phyloP scores from a whole-genome alignment of 148 eudicot genomes.

The Cornus florida region DNA sequence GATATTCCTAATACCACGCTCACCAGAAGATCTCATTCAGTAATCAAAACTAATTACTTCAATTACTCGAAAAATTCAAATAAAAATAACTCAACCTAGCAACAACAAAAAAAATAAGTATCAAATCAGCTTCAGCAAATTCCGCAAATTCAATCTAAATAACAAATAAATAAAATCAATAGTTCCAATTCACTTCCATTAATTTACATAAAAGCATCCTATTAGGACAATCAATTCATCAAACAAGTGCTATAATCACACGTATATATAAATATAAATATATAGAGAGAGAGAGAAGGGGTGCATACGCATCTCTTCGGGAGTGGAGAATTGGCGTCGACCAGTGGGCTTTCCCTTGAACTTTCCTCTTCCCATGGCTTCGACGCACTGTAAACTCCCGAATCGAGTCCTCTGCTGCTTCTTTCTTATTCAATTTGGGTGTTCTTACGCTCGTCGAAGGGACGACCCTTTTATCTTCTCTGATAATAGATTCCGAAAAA shows the following conservation, averaged over 20 bases:
- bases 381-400: not conserved
- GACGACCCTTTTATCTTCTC: not conserved
- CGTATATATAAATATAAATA: not conserved
- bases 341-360: conserved; percentile 50
- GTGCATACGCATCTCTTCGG: conserved; percentile 43
- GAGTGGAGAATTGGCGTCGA: conserved; percentile 42
- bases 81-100: not conserved
- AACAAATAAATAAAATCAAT: not conserved
- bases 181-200: not conserved
- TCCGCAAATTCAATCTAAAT: not conserved
- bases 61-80: not conserved
- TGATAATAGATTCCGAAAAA: not conserved
- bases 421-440: too few relatives aligned
- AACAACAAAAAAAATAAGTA: not conserved
- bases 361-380: conserved; percentile 28
- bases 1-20: too few relatives aligned
- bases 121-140: not conserved
- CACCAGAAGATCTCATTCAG: not conserved
- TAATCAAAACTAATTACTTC: not conserved
- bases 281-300: not conserved
- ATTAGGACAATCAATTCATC: not conserved
- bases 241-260: not conserved
- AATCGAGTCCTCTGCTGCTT: not conserved
- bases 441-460: not conserved
- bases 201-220: not conserved